A percentile compares a stretch with the other conserved stretches of the same genome.
Conservation (phyloP, 257 asterid species). For the Echium plantagineum region DNA sequence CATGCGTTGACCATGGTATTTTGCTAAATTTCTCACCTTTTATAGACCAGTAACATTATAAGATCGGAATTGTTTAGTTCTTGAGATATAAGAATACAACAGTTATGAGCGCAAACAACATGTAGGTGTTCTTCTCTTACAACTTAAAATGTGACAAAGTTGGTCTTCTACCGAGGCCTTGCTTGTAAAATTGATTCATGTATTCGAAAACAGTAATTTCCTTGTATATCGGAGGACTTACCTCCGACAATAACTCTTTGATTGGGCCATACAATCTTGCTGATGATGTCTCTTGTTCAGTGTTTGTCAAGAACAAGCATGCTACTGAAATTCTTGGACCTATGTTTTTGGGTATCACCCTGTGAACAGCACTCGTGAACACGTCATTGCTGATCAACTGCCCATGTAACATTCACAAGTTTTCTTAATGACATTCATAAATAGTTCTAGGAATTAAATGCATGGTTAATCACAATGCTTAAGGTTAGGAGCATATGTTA, state of each 20-base stretch:
- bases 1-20: no score
- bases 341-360: constrained; percentile 15
- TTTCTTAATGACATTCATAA: not conserved
- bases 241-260: constrained; percentile 22
- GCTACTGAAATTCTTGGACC: constrained; percentile 37
- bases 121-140: no score
- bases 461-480: no score
- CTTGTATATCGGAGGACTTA: constrained; percentile 20
- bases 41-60: no score
- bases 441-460: no score
- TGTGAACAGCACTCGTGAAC: constrained; percentile 23
- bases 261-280: constrained; percentile 22
- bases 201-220: constrained; percentile 14
- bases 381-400: constrained; percentile 25
- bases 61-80: no score
- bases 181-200: not conserved
- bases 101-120: no score
- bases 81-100: no score
- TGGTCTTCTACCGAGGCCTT: constrained; percentile 15
- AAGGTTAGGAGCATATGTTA: no score
- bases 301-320: constrained; percentile 13
- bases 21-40: no score
- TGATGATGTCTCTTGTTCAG: constrained; percentile 4
- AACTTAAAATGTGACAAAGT: no score
- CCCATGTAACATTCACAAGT: constrained; percentile 1